Base-by-base conservation (phyloP, 176 grass and related monocot genomes). In the Zoysia pacifica region DNA sequence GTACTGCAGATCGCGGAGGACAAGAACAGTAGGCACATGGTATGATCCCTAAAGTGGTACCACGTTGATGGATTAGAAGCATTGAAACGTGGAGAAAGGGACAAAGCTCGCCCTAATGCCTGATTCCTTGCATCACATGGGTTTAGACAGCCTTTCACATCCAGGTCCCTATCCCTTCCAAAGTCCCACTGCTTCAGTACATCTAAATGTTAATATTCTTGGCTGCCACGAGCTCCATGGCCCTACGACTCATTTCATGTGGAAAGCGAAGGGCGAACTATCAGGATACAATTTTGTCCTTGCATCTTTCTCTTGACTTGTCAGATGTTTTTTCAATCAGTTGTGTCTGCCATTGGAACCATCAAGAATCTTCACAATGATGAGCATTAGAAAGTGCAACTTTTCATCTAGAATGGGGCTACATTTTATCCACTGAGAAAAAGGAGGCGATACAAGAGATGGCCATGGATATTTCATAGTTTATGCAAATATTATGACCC, bases 101-200 rank as follows among this genome's bases (percentile, higher is more conserved):
- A 89, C 87, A 89, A 81, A 62, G 43, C 67, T 69, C 12, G 42
- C 66, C 45, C 78, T 81, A 85, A 85, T 81, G 72, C 54, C 65
- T 85, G 87, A 86, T 86, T 89, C 87, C 87, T 68, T 18, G 40
- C 65, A 64, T 84, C 87, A 89, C 87, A 89, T 89, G 83, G 82
- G 72, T 40, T 67, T 78, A 86, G 61, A 19, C 51, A 81, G 13
- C 60, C 82, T 86, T 67, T 89, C 87, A 82, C 83, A 86, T 85
- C 87, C 73, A 78, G 62, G 83, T 86, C 78, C 87, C 73, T 52
- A 50, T 44, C n/a, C 50, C 42, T 81, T 66, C 20, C 44, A 15
- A 14, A 47, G 28, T 28, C 62, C 40, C 40, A 43, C 16, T 61
- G 72, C 54, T 50, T n/a, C 56, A 55, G 72, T 65, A 76, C 59